Evolutionary conservation across 2,329 filamentous ascomycete genomes (phyloP), one percentile per base, ranked within the genome.

Genomic region (Colletotrichum tanaceti): DNA sequence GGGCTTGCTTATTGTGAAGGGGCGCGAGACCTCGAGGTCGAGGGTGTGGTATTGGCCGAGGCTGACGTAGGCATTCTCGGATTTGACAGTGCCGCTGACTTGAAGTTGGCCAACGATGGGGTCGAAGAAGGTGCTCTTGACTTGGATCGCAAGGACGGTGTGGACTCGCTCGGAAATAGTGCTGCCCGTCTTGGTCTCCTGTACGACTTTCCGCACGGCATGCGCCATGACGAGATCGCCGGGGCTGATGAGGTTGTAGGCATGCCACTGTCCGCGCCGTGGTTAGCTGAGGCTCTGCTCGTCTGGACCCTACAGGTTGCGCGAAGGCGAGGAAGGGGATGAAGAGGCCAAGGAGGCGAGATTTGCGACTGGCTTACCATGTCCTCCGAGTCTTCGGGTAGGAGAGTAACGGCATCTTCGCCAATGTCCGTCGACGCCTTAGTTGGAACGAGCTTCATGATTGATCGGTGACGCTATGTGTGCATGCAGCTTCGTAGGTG

Each of bases 1-100:
- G 46, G 87, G 87, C 81, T 98, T 98, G 81, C 94, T 91, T 9
- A 99, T 79, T 7, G 92, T 95, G 74, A 98, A 98, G 58, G 94
- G 90, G 49, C 94, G 87, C 74, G 96, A 90, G 66, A 97, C 84
- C 77, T 98, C 95, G 53, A 99, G 86, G 73, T 98, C 95, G 72
- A 89, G 83, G 1, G 87, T 89, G 74, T 89, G 87, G 73, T 87
- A 84, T 69, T 87, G 83, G 59, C 87, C 87, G 49, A 86, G 75
- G 72, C 80, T 79, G 65, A 87, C 86, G 68, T 83, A 80, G 41
- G 80, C 78, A 74, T 87, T 89, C 75, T 89, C 86, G 47, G 79
- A 78, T 66, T 81, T 78, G 69, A 89, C 84, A 43, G 80, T 81
- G 72, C 87, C 87, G 39, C 85, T 87, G 58, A 89, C 85, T 60